A percentile compares a stretch with the other conserved stretches of the same genome.
These are phyloP conservation scores for Starmerella vitae DNA, from an alignment of 805 yeast genomes.

Conservation along the genomic window DNA sequence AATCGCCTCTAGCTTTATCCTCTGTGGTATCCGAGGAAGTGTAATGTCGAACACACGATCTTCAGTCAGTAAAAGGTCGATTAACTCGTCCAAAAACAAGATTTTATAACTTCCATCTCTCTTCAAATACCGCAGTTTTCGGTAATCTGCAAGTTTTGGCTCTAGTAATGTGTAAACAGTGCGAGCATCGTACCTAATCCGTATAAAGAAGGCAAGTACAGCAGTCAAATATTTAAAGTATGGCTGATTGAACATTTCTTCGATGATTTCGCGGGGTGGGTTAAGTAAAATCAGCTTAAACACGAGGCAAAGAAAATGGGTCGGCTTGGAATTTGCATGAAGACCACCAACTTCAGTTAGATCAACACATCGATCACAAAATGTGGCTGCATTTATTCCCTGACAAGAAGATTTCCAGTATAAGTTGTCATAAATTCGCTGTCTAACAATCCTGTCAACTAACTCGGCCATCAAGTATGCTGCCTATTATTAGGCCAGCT, in stretches of 20 bases:
- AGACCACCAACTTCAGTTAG: constrained; percentile 45
- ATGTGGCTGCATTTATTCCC: constrained; percentile 35
- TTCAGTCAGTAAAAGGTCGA: constrained; percentile 44
- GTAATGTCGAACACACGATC: constrained; percentile 60
- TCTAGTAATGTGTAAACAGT: constrained; percentile 42
- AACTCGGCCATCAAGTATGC: constrained; percentile 4
- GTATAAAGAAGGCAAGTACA: constrained; percentile 47
- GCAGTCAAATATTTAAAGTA: constrained; percentile 70
- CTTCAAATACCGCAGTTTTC: constrained; percentile 48
- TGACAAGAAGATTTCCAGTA: constrained; percentile 49
- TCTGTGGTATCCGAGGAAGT: constrained; percentile 44
- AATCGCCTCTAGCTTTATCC: constrained; percentile 28
- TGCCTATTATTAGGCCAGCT: neutral
- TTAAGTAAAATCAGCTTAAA: constrained; percentile 64
- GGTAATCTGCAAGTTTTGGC: constrained; percentile 46
- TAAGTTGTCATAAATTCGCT: constrained; percentile 40
- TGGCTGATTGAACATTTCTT: constrained; percentile 42
- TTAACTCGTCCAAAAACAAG: constrained; percentile 57
- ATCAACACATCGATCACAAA: constrained; percentile 37
- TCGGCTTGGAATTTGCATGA: constrained; percentile 43
- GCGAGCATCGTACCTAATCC: constrained; percentile 33
- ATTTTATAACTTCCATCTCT: constrained; percentile 29
- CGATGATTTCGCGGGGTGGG: constrained; percentile 47
- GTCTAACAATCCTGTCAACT: constrained; percentile 45
- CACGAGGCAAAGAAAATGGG: constrained; percentile 62